Percentiles rank a stretch among this genome's conserved stretches.
Evolutionary conservation across 2,329 filamentous ascomycete species (phyloP).

Genomic region (Fusarium mangiferae): DNA sequence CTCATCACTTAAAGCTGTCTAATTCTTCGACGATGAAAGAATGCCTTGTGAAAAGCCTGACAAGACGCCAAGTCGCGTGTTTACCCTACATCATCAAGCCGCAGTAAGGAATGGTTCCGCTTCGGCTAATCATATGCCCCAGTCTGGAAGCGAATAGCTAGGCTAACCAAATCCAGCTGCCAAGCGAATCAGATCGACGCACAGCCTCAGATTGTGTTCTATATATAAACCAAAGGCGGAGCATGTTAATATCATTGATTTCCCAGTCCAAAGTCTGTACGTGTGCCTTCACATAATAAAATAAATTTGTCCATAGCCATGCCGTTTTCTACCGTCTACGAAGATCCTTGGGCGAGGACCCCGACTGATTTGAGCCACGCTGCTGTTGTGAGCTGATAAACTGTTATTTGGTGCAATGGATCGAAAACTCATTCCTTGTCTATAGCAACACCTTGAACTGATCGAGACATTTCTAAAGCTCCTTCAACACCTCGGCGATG

Average conservation of each 20-base stretch:
- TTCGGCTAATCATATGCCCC: background rate
- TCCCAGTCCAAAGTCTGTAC: rapidly evolving
- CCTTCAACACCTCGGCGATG: background rate
- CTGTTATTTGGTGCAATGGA: background rate
- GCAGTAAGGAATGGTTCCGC: background rate
- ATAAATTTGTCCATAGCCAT: background rate
- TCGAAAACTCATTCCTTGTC: background rate
- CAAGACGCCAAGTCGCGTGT: background rate
- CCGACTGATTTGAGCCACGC: background rate
- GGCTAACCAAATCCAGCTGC: background rate
- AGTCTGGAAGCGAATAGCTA: rapidly evolving
- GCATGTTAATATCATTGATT: too few species aligned
- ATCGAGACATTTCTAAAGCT: background rate
- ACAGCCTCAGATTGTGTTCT: background rate
- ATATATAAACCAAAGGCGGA: background rate
- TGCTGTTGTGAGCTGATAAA: background rate
- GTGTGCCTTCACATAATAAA: background rate
- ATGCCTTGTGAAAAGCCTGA: background rate
- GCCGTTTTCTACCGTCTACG: background rate
- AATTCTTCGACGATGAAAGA: rapidly evolving
- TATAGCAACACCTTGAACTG: background rate
- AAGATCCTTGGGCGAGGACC: background rate
- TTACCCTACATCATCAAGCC: background rate
- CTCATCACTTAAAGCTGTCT: too few species aligned
- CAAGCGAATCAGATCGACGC: background rate